phyloP scores from a whole-genome alignment of 1,284 basidiomycete species.

The Leccinum angustisporum region DNA sequence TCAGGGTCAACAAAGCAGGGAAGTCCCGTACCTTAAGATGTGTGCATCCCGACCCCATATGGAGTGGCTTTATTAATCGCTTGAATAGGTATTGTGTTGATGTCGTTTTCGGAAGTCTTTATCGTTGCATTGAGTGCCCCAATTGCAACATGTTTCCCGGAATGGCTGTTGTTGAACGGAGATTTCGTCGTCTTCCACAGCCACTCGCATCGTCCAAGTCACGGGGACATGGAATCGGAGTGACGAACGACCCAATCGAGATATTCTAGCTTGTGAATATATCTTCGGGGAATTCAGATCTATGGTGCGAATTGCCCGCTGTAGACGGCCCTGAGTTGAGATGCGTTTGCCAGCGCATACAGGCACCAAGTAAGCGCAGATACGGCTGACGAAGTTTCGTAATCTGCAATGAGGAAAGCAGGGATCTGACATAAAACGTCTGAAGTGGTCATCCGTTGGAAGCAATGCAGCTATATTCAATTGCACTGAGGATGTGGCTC shows the following conservation, averaged over 20 bases:
- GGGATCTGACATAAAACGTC: conserved; percentile 78
- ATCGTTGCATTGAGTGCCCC: conserved; percentile 36
- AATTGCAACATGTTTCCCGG: conserved; percentile 33
- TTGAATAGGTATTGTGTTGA: conserved; percentile 61
- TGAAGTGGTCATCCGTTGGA: conserved; percentile 51
- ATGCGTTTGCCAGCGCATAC: conserved; percentile 59
- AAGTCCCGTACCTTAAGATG: conserved; percentile 51
- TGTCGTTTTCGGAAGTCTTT: conserved; percentile 53
- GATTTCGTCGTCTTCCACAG: conserved; percentile 55
- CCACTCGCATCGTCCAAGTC: conserved; percentile 62
- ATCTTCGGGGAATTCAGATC: conserved; percentile 20
- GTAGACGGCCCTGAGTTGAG: conserved; percentile 57
- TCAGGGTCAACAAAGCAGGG: conserved; percentile 21
- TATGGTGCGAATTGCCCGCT: conserved; percentile 45
- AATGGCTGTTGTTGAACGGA: conserved; percentile 47
- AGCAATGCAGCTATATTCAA: conserved; percentile 54
- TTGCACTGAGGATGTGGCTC: conserved; percentile 43
- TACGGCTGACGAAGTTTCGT: conserved; percentile 51
- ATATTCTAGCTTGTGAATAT: conserved; percentile 32
- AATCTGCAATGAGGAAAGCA: conserved; percentile 71
- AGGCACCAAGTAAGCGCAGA: conserved; percentile 74
- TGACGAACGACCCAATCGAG: conserved; percentile 51
- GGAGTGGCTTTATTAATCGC: conserved; percentile 57
- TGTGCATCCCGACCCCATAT: conserved; percentile 73
- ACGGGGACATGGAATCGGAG: conserved; percentile 68